These are phyloP conservation scores for Boletus subluridellus DNA, from an alignment of 1,284 basidiomycete species.

Conservation along the genomic window DNA sequence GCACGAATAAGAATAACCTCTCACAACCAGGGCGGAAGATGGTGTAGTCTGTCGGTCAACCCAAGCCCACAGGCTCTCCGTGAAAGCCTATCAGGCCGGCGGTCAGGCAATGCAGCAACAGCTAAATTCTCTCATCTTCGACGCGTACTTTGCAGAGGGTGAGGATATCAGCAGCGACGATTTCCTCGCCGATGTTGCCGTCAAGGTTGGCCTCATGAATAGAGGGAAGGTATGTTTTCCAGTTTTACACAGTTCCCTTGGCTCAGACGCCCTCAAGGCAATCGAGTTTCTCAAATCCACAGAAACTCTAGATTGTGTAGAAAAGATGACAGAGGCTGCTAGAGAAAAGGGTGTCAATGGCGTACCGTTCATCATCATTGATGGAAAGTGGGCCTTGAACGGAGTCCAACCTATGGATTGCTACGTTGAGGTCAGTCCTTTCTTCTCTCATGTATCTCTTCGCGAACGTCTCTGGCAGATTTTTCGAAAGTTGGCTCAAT, in stretches of 20 bases:
- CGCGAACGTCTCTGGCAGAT: conserved; percentile 16
- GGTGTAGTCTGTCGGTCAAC: conserved; percentile 66
- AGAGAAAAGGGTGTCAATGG: conserved; percentile 70
- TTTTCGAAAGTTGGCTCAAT: conserved; percentile 32
- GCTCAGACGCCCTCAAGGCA: conserved; percentile 37
- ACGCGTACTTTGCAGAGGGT: conserved; percentile 61
- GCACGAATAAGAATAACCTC: neutral
- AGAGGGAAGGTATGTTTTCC: conserved; percentile 52
- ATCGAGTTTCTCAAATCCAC: conserved; percentile 62
- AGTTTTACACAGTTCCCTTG: neutral
- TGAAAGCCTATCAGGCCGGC: conserved; percentile 66
- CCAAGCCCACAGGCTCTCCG: conserved; percentile 67
- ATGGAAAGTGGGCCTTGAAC: conserved; percentile 73
- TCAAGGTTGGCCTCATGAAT: conserved; percentile 55
- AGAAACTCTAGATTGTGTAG: conserved; percentile 65
- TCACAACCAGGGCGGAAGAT: conserved; percentile 44
- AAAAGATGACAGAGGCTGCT: conserved; percentile 64
- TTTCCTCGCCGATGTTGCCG: conserved; percentile 62
- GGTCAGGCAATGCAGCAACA: conserved; percentile 62
- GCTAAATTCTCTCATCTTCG: conserved; percentile 59
- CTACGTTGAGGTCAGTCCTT: conserved; percentile 57
- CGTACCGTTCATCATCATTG: conserved; percentile 77
- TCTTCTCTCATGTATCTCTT: neutral
- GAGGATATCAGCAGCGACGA: conserved; percentile 61
- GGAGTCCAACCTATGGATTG: conserved; percentile 72